Conservation (phyloP, 2,329 filamentous ascomycete species). For the Penicillium sp. region DNA sequence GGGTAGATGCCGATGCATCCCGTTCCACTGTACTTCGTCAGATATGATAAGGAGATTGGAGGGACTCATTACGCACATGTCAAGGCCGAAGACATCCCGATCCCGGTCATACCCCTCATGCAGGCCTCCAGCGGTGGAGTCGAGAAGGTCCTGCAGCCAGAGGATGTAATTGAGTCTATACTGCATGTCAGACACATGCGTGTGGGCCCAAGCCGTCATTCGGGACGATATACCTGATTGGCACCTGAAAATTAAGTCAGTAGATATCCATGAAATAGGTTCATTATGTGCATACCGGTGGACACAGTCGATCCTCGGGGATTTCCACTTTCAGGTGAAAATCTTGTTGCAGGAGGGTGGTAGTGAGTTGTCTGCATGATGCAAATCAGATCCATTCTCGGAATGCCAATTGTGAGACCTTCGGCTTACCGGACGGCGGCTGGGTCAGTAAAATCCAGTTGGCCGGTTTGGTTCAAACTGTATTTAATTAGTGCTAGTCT, state of each 20-base stretch:
- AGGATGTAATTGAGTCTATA: constrained; percentile 79
- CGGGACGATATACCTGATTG: constrained; percentile 42
- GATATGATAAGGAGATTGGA: constrained; percentile 1
- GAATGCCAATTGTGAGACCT: background rate
- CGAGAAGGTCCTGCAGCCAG: constrained; percentile 80
- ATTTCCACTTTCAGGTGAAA: constrained; percentile 71
- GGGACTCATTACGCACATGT: constrained; percentile 55
- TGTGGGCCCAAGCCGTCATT: background rate
- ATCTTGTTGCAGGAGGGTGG: constrained; percentile 70
- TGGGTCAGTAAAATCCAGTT: constrained; percentile 79
- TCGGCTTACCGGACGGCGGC: constrained; percentile 64
- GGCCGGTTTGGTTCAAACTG: constrained; percentile 54
- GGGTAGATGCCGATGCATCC: constrained; percentile 92
- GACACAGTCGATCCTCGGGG: constrained; percentile 77
- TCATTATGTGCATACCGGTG: constrained; percentile 59
- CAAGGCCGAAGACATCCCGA: constrained; percentile 66
- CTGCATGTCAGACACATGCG: constrained; percentile 11
- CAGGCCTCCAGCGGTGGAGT: constrained; percentile 58
- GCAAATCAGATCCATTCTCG: constrained; percentile 10
- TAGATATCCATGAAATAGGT: background rate
- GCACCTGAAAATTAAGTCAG: constrained; percentile 35
- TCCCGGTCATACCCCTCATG: constrained; percentile 53
- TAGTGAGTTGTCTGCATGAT: constrained; percentile 62
- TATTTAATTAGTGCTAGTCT: constrained; percentile 7
- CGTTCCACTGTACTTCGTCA: constrained; percentile 59